Evolutionary conservation across 2,329 filamentous ascomycete species (phyloP).

Genomic region (Stagonosporopsis chrysanthemi): DNA sequence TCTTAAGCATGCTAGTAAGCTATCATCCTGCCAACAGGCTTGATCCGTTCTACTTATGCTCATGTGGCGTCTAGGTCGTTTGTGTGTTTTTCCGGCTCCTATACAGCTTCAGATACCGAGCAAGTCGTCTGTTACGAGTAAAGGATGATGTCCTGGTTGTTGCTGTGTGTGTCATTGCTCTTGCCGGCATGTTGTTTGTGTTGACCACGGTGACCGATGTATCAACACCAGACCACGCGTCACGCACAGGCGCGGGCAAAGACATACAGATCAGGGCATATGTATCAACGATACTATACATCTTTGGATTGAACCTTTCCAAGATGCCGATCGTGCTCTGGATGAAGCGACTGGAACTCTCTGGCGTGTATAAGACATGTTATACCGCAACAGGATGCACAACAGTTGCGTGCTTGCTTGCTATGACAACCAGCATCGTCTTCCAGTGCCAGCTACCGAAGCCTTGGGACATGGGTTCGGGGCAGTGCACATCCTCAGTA

Average conservation of each 20-base stretch:
- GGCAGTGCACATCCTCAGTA: slow-evolving; percentile 36
- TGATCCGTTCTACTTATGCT: not conserved
- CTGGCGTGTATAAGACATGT: slow-evolving; percentile 20
- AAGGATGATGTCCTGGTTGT: slow-evolving; percentile 34
- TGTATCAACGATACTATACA: slow-evolving; percentile 33
- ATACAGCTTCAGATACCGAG: slow-evolving; percentile 24
- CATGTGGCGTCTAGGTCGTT: not conserved
- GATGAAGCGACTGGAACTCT: slow-evolving; percentile 28
- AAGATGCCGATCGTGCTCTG: slow-evolving; percentile 36
- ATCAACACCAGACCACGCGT: slow-evolving; percentile 26
- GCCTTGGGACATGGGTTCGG: slow-evolving; percentile 34
- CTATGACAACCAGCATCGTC: slow-evolving; percentile 17
- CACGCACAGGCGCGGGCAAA: slow-evolving; percentile 12
- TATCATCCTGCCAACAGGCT: too few species aligned
- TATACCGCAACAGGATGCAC: slow-evolving; percentile 22
- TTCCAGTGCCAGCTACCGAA: slow-evolving; percentile 38
- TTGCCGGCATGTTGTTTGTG: slow-evolving; percentile 33
- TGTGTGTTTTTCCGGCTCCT: slow-evolving; percentile 9
- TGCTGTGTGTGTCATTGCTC: slow-evolving; percentile 27
- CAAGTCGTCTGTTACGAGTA: slow-evolving; percentile 15
- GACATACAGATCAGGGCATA: slow-evolving; percentile 32
- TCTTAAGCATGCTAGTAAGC: slow-evolving; percentile 3
- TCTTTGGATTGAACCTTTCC: slow-evolving; percentile 31
- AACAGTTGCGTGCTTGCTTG: slow-evolving; percentile 27
- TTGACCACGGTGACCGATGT: slow-evolving; percentile 31